phyloP scores from a whole-genome alignment of 2,329 filamentous ascomycete species.

The Phialophora tarda region DNA sequence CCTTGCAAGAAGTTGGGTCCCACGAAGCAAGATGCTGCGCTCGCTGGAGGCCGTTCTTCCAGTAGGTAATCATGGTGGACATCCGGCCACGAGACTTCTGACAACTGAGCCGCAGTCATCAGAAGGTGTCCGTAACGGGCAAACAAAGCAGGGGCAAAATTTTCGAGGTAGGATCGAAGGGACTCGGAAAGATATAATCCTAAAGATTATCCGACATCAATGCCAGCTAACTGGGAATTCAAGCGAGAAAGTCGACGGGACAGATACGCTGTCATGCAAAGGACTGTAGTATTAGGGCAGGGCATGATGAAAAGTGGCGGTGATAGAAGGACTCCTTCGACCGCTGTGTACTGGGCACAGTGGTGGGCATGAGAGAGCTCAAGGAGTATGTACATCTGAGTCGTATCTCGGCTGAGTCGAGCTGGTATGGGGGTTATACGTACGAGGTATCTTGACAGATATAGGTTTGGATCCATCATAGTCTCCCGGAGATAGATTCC shows the following conservation, averaged over 20 bases:
- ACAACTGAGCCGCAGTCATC: neutral
- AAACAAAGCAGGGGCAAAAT: too few species aligned
- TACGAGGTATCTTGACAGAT: neutral
- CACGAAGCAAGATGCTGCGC: neutral
- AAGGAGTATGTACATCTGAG: neutral
- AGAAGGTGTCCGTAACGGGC: neutral
- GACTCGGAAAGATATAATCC: neutral
- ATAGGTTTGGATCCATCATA: too few species aligned
- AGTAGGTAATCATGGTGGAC: neutral
- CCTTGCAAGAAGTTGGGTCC: neutral
- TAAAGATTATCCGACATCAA: neutral
- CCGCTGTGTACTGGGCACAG: too few species aligned
- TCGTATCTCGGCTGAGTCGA: neutral
- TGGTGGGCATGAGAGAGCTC: neutral
- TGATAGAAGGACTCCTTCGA: neutral
- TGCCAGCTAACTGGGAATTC: neutral
- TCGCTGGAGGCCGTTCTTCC: neutral
- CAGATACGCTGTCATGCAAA: neutral
- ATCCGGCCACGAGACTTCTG: neutral
- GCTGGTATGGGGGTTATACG: neutral
- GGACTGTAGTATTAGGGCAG: neutral
- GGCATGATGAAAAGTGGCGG: neutral
- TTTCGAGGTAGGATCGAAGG: neutral
- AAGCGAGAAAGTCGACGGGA: neutral
- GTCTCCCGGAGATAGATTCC: too few species aligned